Conservation (phyloP, 352 stramenopile species). For the Sclerospora graminicola region DNA sequence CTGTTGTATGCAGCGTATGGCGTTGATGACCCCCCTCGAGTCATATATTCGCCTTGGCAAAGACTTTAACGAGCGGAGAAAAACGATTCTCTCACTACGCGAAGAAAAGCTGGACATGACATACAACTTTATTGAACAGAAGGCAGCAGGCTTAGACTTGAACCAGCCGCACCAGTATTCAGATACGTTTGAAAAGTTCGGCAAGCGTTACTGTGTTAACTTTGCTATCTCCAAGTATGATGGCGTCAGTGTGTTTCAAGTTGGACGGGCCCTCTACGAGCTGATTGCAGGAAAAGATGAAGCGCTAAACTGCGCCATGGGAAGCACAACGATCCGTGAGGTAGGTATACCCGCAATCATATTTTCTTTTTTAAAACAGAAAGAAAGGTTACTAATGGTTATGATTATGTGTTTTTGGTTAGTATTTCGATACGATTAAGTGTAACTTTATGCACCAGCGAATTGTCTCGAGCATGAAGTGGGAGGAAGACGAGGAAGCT, state of each 20-base stretch:
- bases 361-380: not conserved
- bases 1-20: slow-evolving; percentile 32
- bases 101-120: slow-evolving; percentile 76
- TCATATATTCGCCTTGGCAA: slow-evolving; percentile 56
- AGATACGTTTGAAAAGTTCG: slow-evolving; percentile 75
- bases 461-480: slow-evolving; percentile 67
- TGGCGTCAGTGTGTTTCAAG: slow-evolving; percentile 44
- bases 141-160: slow-evolving; percentile 39
- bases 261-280: slow-evolving; percentile 59
- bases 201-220: slow-evolving; percentile 71
- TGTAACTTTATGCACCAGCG: slow-evolving; percentile 78
- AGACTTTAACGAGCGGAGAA: slow-evolving; percentile 52
- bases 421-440: slow-evolving; percentile 63
- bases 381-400: not conserved
- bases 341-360: not conserved
- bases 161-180: slow-evolving; percentile 60
- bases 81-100: slow-evolving; percentile 43
- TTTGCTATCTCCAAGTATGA: slow-evolving; percentile 71
- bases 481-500: slow-evolving; percentile 35
- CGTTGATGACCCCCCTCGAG: slow-evolving; percentile 73
- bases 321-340: slow-evolving; percentile 52
- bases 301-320: slow-evolving; percentile 39
- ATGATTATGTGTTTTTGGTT: not conserved
- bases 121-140: slow-evolving; percentile 72
- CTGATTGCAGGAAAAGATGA: slow-evolving; percentile 62